Evolutionary conservation across 202 grass and related monocot genomes (phyloP), one percentile per base, ranked within the genome.

Genomic region (Carex arenaria): DNA sequence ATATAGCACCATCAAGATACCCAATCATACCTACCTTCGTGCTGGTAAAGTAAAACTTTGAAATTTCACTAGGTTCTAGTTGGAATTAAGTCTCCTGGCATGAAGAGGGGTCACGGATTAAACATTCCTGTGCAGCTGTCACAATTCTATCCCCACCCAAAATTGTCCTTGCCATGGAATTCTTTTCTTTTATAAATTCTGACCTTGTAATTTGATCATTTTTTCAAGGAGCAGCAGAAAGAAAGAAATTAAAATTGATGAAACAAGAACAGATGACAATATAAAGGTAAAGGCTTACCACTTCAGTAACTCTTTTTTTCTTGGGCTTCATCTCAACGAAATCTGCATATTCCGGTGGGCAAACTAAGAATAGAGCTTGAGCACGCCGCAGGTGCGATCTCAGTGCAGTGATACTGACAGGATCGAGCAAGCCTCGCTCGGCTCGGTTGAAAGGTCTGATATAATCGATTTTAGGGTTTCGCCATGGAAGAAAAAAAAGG

Each of bases 251-350:
- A 82, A 30, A 56, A 55, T 53, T 45, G 64, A 67, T 82, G 38
- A 82, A 67, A n/a, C 63, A 55, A 68, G 62, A 20, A 67, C 61
- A 56, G 30, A 80, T 47, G 43, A 61, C n/a, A 15, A 26, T 19
- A 65, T 20, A 52, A 80, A 68, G 61, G 20, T 20, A 52, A 80
- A 68, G 61, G 20, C 47, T 32, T 67, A 82, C 80, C 45, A 55
- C 80, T 65, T 68, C 80, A 32, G 62, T 69, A 43, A 64, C 80
- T 67, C 61, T 67, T 82, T 47, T 64, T 31, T 53, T 65, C 64
- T 53, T 82, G 9, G 23, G 22, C 80, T 68, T 82, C 80, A 82
- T 82, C 43, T 68, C 10, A 12, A 51, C 49, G 12, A 54, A 56
- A 19, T 55, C 54, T 32, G 80, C 80, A 82, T 82, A 40, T 45